A percentile compares a stretch with the other conserved stretches of the same genome.
Evolutionary conservation across 306 rosid species (phyloP).

Genomic region (Vigna trinervia): DNA sequence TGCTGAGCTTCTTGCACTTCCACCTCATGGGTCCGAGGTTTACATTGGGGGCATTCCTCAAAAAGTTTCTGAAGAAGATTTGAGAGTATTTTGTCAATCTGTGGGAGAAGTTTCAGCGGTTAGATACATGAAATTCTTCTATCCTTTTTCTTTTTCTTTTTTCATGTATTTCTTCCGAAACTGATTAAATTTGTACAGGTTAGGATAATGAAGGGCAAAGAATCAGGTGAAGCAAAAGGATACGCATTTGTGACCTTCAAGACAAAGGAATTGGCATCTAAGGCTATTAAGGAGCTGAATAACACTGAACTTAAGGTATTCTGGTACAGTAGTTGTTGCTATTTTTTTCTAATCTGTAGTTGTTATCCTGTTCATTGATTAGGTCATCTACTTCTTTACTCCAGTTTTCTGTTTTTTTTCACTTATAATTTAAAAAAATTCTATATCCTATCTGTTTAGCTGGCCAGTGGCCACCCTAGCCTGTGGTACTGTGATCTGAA

Average conservation of each 20-base stretch:
- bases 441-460: neutral
- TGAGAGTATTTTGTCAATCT: conserved; percentile 66
- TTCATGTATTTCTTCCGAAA: conserved; percentile 11
- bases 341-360: conserved; percentile 23
- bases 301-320: conserved; percentile 65
- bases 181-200: conserved; percentile 56
- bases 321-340: conserved; percentile 1
- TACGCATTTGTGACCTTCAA: conserved; percentile 78
- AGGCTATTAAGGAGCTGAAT: conserved; percentile 69
- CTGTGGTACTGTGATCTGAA: conserved; percentile 29
- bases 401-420: neutral
- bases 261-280: conserved; percentile 71
- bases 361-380: conserved; percentile 11
- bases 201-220: conserved; percentile 74
- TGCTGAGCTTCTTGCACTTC: conserved; percentile 78
- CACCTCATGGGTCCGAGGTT: conserved; percentile 80
- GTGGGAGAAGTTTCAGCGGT: conserved; percentile 79
- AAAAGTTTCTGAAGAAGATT: conserved; percentile 64
- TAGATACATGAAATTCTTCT: conserved; percentile 36
- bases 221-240: conserved; percentile 57
- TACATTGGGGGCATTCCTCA: conserved; percentile 76
- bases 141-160: neutral
- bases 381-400: conserved; percentile 17
- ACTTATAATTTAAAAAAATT: conserved; percentile 1
- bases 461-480: neutral